These are phyloP conservation scores for Nitzschia sp. DNA, from an alignment of 108 stramenopile species.

Conservation along the genomic window DNA sequence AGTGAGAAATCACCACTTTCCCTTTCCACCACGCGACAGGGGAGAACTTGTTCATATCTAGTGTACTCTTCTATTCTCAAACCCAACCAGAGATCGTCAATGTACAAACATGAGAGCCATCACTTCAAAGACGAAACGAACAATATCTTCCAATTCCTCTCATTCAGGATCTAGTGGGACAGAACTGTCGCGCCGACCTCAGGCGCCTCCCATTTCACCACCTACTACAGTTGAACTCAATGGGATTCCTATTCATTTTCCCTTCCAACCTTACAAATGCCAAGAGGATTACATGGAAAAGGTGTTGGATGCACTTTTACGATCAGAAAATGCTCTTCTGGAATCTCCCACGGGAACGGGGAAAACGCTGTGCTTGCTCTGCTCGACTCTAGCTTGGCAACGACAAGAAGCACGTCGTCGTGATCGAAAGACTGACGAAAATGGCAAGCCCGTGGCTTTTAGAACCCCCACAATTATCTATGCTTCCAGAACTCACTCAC, in stretches of 20 bases:
- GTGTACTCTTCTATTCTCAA: too few species aligned
- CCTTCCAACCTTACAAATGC: constrained; percentile 92
- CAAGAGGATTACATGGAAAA: constrained; percentile 92
- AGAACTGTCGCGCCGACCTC: too few species aligned
- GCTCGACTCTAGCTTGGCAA: constrained; percentile 84
- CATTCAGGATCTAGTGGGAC: too few species aligned
- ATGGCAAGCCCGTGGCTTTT: constrained; percentile 1
- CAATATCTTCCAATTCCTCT: too few species aligned
- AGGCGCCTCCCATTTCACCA: constrained; percentile 25
- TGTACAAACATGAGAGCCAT: too few species aligned
- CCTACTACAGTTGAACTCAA: constrained; percentile 70
- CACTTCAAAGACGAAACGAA: too few species aligned
- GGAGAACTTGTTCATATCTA: too few species aligned
- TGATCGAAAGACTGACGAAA: not conserved
- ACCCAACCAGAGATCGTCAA: too few species aligned
- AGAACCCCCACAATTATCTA: constrained; percentile 88
- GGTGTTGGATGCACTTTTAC: constrained; percentile 82
- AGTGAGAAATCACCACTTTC: too few species aligned
- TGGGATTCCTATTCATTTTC: constrained; percentile 88
- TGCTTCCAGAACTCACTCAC: constrained; percentile 96
- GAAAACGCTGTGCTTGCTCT: constrained; percentile 77
- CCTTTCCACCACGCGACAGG: too few species aligned
- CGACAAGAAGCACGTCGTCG: constrained; percentile 50
- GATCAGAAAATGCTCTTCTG: constrained; percentile 72
- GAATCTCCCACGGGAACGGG: constrained; percentile 93